Conservation (phyloP, 2,329 filamentous ascomycete species). For the Endoconidiophora polonica region DNA sequence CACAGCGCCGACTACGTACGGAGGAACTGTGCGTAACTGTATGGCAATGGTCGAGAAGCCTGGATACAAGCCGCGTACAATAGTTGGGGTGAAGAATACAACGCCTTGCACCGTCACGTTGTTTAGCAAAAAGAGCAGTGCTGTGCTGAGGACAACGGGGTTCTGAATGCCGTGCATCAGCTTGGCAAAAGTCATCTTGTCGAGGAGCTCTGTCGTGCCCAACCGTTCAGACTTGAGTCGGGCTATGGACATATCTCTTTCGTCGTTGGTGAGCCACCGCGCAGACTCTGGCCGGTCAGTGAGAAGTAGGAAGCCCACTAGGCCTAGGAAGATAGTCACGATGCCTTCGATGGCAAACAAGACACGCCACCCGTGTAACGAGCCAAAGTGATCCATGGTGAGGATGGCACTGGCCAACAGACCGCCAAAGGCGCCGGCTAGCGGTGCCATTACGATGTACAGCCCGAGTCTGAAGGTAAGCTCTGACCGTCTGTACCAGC, state of each 20-base stretch:
- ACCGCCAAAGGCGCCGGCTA: conserved; percentile 56
- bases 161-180: conserved; percentile 40
- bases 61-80: conserved; percentile 48
- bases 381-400: conserved; percentile 39
- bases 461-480: conserved; percentile 49
- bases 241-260: conserved; percentile 49
- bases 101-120: conserved; percentile 52
- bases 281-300: conserved; percentile 55
- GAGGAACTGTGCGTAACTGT: conserved; percentile 48
- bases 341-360: conserved; percentile 56
- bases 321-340: conserved; percentile 33
- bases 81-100: conserved; percentile 49
- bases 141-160: conserved; percentile 37
- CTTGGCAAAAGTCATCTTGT: conserved; percentile 42
- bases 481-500: conserved; percentile 57
- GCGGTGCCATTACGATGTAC: conserved; percentile 53
- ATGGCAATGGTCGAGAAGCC: conserved; percentile 37
- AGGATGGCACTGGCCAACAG: conserved; percentile 49
- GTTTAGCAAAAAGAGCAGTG: conserved; percentile 44
- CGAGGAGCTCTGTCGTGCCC: conserved; percentile 41
- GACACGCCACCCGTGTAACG: conserved; percentile 45
- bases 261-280: conserved; percentile 45
- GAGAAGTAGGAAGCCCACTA: conserved; percentile 46
- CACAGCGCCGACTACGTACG: conserved; percentile 45
- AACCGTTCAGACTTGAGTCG: conserved; percentile 52